Evolutionary conservation across 176 grass and related monocot genomes (phyloP).

Genomic region (Panicum miliaceum): DNA sequence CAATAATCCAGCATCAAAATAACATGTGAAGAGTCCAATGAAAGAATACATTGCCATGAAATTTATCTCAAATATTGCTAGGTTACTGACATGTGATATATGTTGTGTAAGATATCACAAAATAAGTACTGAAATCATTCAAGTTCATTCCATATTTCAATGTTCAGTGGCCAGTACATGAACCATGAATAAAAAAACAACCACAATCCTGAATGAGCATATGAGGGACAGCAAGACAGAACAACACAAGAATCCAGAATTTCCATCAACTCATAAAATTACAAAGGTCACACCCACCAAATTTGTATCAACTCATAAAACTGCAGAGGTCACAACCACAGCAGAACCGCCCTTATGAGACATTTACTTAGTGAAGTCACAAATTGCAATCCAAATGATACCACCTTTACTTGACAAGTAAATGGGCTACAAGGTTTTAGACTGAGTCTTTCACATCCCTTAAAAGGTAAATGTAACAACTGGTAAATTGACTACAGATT

Average conservation of each 20-base stretch:
- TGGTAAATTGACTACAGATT: background rate
- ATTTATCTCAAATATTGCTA: background rate
- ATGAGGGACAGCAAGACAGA: background rate
- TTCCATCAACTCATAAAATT: background rate
- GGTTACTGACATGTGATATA: background rate
- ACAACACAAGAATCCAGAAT: conserved; percentile 10
- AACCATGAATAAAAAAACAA: background rate
- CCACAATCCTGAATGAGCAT: background rate
- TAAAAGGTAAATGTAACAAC: background rate
- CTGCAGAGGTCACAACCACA: background rate
- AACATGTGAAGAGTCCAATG: background rate
- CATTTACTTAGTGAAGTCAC: background rate
- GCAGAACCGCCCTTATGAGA: background rate
- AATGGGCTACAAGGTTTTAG: background rate
- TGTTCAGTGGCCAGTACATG: background rate
- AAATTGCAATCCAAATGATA: background rate
- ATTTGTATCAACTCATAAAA: background rate
- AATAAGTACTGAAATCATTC: conserved; percentile 3
- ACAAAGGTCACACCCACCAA: background rate
- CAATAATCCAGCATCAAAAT: conserved; percentile 14
- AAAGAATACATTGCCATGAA: background rate
- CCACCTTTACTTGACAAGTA: background rate
- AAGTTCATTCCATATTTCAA: background rate
- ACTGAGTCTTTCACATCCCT: background rate
- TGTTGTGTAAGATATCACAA: conserved; percentile 12